These are phyloP conservation scores for Tricholoma terreum DNA, from an alignment of 768 basidiomycete genomes.

Conservation along the genomic window DNA sequence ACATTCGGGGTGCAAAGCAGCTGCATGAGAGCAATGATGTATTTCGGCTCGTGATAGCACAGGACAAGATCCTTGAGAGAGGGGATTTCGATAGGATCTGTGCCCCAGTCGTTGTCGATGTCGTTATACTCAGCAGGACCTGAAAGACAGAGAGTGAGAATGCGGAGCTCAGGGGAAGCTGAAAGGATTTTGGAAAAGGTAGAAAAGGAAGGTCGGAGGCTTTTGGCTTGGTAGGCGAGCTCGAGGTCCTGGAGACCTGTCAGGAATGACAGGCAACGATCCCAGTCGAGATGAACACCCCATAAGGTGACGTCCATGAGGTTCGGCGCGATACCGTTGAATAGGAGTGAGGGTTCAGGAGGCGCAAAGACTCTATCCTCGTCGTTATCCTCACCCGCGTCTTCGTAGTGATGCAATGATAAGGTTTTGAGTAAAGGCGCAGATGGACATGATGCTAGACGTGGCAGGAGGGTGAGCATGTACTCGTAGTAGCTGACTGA, in stretches of 20 bases:
- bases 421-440: constrained; percentile 56
- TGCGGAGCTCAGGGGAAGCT: constrained; percentile 50
- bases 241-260: constrained; percentile 48
- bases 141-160: constrained; percentile 52
- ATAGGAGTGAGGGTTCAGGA: constrained; percentile 41
- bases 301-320: constrained; percentile 50
- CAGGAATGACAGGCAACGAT: constrained; percentile 41
- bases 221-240: constrained; percentile 58
- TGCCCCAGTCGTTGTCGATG: constrained; percentile 33
- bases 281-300: constrained; percentile 74
- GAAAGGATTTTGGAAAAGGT: constrained; percentile 52
- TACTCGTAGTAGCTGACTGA: constrained; percentile 43
- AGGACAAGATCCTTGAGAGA: constrained; percentile 38
- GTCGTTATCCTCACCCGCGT: constrained; percentile 32
- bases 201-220: constrained; percentile 59
- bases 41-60: constrained; percentile 38
- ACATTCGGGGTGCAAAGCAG: constrained; percentile 40
- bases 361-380: constrained; percentile 37
- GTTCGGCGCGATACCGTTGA: constrained; percentile 54
- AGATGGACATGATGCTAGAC: constrained; percentile 38
- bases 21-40: constrained; percentile 36
- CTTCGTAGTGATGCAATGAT: constrained; percentile 55
- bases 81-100: constrained; percentile 34
- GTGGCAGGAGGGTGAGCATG: constrained; percentile 42
- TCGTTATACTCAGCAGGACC: constrained; percentile 47